phyloP scores from a whole-genome alignment of 495 filamentous ascomycete genomes.

The Xylaria venustula region DNA sequence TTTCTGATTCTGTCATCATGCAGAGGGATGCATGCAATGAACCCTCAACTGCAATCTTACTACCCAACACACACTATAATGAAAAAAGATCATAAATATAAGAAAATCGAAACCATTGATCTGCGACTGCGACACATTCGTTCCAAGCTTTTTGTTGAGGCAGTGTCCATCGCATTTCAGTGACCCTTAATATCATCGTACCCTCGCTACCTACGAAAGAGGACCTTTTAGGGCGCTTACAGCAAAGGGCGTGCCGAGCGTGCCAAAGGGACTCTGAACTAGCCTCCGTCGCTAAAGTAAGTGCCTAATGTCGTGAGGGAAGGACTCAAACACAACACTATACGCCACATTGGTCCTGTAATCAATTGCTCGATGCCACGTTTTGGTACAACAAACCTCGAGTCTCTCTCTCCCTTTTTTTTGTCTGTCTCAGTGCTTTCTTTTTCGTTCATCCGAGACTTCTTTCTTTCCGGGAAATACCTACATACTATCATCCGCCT shows the following conservation, averaged over 20 bases:
- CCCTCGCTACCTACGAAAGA: too few species aligned
- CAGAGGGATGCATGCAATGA: not conserved
- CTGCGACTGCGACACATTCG: not conserved
- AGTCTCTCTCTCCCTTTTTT: too few species aligned
- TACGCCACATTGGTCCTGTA: conserved; percentile 1
- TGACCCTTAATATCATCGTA: not conserved
- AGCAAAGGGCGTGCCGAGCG: too few species aligned
- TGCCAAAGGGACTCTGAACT: too few species aligned
- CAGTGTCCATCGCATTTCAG: not conserved
- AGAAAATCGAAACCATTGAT: conserved; percentile 7
- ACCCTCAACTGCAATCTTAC: too few species aligned
- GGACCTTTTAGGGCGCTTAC: too few species aligned
- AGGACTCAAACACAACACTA: not conserved
- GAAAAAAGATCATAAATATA: not conserved
- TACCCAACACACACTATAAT: too few species aligned
- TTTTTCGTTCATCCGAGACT: not conserved
- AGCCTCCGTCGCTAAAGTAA: not conserved
- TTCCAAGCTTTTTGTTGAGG: not conserved
- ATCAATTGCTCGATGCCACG: conserved; percentile 10
- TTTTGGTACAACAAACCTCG: not conserved
- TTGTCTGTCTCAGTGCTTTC: not conserved
- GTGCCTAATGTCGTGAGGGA: too few species aligned
- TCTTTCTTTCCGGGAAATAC: not conserved
- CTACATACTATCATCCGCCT: not conserved
- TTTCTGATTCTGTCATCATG: conserved; percentile 3